Evolutionary conservation across 257 asterid species (phyloP).

Genomic region (Euphrasia confusa): DNA sequence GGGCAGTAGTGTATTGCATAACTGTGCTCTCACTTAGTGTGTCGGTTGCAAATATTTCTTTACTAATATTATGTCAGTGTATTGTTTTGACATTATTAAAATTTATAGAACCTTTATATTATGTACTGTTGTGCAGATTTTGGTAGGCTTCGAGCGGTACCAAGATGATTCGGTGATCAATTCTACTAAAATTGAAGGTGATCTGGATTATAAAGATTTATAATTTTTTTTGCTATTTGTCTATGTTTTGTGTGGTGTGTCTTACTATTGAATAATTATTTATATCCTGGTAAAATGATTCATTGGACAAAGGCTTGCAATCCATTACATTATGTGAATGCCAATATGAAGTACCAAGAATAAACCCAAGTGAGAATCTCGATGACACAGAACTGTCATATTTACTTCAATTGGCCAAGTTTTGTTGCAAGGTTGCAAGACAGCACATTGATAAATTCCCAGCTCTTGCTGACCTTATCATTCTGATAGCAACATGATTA

Average conservation of each 20-base stretch:
- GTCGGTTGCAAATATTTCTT: not conserved
- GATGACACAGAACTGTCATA: too few species aligned
- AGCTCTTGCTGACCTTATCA: too few species aligned
- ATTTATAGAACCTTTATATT: not conserved
- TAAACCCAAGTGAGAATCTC: too few species aligned
- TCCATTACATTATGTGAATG: too few species aligned
- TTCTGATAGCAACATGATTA: too few species aligned
- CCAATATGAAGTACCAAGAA: too few species aligned
- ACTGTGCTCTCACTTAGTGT: conserved; percentile 1
- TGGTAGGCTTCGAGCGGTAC: conserved; percentile 27
- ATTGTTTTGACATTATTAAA: not conserved
- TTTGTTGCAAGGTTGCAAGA: too few species aligned
- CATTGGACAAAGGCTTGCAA: too few species aligned
- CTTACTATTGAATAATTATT: not conserved
- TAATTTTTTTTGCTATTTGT: too few species aligned
- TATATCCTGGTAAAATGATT: not conserved
- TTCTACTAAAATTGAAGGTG: conserved; percentile 53
- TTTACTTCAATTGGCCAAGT: too few species aligned
- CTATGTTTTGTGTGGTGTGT: conserved; percentile 1
- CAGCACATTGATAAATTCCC: too few species aligned
- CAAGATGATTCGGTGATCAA: conserved; percentile 32
- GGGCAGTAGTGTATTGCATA: not conserved
- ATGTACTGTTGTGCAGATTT: conserved; percentile 42
- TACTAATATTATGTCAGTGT: not conserved
- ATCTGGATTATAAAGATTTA: conserved; percentile 18